phyloP scores from a whole-genome alignment of 257 asterid species.

The Solanum pennellii region DNA sequence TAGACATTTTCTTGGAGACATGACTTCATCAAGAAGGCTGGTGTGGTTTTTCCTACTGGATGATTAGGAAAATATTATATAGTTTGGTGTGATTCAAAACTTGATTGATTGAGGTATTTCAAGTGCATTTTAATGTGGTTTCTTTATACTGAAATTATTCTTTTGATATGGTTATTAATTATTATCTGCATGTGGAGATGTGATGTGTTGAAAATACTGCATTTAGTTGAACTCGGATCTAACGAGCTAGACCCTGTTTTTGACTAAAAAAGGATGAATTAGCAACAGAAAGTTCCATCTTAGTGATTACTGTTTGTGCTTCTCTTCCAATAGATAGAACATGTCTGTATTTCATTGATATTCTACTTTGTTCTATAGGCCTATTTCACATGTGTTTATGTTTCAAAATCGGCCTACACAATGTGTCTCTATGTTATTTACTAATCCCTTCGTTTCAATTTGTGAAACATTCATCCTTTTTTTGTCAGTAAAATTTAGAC shows the following conservation, averaged over 20 bases:
- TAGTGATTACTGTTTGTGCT: neutral
- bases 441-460: neutral
- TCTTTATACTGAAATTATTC: neutral
- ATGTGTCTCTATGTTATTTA: neutral
- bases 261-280: neutral
- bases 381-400: neutral
- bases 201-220: neutral
- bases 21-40: constrained; percentile 25
- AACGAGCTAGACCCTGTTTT: neutral
- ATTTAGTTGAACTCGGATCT: neutral
- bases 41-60: constrained; percentile 33
- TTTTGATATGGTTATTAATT: neutral
- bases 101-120: neutral
- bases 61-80: constrained; percentile 10
- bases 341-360: neutral
- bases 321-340: neutral
- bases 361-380: neutral
- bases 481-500: neutral
- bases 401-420: neutral
- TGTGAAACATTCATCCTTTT: neutral
- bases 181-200: neutral
- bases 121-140: neutral
- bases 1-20: constrained; percentile 1
- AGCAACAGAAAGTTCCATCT: neutral
- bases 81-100: neutral